Evolutionary conservation across 371 early-diverging fungal genomes (phyloP).

Genomic region (Circinella umbellata): DNA sequence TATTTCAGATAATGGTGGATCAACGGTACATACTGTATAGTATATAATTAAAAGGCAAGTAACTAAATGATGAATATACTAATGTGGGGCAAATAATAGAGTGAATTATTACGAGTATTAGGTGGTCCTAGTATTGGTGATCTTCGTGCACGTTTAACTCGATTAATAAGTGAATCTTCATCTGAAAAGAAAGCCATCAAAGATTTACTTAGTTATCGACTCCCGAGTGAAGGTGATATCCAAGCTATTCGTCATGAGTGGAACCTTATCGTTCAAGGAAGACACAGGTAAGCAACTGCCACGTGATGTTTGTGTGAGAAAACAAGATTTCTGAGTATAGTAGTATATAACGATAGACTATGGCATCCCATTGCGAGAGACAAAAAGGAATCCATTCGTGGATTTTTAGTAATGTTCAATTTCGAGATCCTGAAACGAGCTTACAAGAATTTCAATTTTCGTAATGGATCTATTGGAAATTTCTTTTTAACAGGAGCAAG

Average conservation of each 20-base stretch:
- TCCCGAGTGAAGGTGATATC: slow-evolving; percentile 54
- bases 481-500: slow-evolving; percentile 77
- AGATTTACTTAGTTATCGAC: slow-evolving; percentile 64
- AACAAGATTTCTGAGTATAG: too few species aligned
- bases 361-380: slow-evolving; percentile 65
- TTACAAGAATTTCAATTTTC: slow-evolving; percentile 71
- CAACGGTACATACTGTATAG: slow-evolving; percentile 30
- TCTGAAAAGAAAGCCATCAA: slow-evolving; percentile 58
- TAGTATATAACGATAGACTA: slow-evolving; percentile 31
- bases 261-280: slow-evolving; percentile 68
- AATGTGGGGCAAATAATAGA: slow-evolving; percentile 14
- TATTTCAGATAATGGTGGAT: slow-evolving; percentile 66
- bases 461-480: slow-evolving; percentile 77
- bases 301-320: too few species aligned
- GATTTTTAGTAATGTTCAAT: slow-evolving; percentile 71
- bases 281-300: slow-evolving; percentile 45
- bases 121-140: slow-evolving; percentile 77
- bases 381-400: slow-evolving; percentile 72
- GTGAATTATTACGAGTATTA: slow-evolving; percentile 65
- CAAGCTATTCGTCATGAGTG: slow-evolving; percentile 62
- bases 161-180: slow-evolving; percentile 54
- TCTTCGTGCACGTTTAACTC: slow-evolving; percentile 61
- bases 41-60: neutral
- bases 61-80: neutral
- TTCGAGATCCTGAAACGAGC: slow-evolving; percentile 67